Percentiles rank a stretch among this genome's conserved stretches.
These are phyloP conservation scores for Corchorus capsularis DNA, from an alignment of 345 rosid species.

Conservation along the genomic window DNA sequence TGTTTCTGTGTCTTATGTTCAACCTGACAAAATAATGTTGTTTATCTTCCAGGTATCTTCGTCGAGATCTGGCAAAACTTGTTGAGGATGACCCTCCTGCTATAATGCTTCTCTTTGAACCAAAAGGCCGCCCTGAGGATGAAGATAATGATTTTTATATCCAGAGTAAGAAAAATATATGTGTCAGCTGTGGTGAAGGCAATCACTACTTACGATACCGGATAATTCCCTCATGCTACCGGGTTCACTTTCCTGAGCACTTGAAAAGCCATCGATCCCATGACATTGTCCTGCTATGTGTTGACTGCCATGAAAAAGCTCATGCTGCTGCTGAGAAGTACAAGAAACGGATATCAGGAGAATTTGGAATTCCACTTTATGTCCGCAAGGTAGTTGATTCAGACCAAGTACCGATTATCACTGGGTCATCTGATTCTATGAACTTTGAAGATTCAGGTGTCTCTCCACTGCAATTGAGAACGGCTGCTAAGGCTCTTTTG, in stretches of 20 bases:
- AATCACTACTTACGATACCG: conserved; percentile 91
- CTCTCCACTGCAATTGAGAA: conserved; percentile 83
- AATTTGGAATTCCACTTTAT: conserved; percentile 86
- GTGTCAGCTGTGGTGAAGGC: conserved; percentile 96
- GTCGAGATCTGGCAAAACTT: conserved; percentile 77
- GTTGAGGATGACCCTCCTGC: conserved; percentile 83
- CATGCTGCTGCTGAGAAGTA: conserved; percentile 97
- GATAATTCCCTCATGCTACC: conserved; percentile 92
- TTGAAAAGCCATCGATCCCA: conserved; percentile 98
- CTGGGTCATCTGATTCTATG: conserved; percentile 44
- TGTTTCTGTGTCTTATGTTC: conserved; percentile 17
- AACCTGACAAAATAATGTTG: conserved; percentile 17
- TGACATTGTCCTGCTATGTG: conserved; percentile 94
- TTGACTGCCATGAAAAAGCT: conserved; percentile 95
- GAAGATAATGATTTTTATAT: conserved; percentile 95
- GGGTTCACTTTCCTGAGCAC: conserved; percentile 97
- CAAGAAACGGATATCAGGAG: conserved; percentile 69
- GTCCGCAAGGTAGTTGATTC: conserved; percentile 73
- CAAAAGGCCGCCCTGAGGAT: conserved; percentile 97
- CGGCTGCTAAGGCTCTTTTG: conserved; percentile 96
- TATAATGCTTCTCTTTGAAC: conserved; percentile 90
- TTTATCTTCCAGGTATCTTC: conserved; percentile 59
- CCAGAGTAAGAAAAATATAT: conserved; percentile 88
- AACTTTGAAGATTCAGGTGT: conserved; percentile 66
- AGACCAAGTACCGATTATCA: conserved; percentile 38